Evolutionary conservation across 495 filamentous ascomycete genomes (phyloP), one percentile per base, ranked within the genome.

Genomic region (Penicillium daleae): DNA sequence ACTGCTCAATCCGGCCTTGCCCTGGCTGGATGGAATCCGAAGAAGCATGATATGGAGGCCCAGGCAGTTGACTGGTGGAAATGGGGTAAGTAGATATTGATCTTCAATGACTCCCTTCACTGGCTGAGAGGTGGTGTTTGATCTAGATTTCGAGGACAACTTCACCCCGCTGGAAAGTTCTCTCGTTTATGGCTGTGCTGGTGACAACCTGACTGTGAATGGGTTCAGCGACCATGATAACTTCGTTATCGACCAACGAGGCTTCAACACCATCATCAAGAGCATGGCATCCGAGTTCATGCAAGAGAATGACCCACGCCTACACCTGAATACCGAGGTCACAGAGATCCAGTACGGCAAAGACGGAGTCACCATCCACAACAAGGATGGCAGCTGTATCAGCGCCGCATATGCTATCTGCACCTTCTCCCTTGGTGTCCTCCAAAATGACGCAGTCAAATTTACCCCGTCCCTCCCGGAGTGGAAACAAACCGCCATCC

Each of bases 401-500:
- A 69, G 82, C 59, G 89, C 90, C 32, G 78, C 84, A 50, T 85
- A 85, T 61, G 80, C 82, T 6, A 78, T 85, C 61, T 83, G 76
- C 66, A 86, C 84, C 6, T 86, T 88, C 70, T 88, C 85, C 2
- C 67, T 92, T 6, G 90, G 89, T 10, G 89, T 91, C 1, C 77
- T 92, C 1, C 89, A 91, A 70, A 83, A 86, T 57, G 78, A 86
- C 50, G 78, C 79, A 0, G 82, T 92, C 1, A 72, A 67, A 0
- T 92, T 92, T 69, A 66, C 73, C 15, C 90, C 90, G 0, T 68
- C 73, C 5, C 78, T 92, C 0, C 90, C 90, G 1, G 70, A 74
- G 8, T 91, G 88, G 89, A 92, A 92, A 65, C 77, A 80, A 13
- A 80, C 80, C 26, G 85, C 85, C 10, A 87, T 91, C 64, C 80